Conservation (phyloP, 331 rosid genomes). For the Quercus tomentella region DNA sequence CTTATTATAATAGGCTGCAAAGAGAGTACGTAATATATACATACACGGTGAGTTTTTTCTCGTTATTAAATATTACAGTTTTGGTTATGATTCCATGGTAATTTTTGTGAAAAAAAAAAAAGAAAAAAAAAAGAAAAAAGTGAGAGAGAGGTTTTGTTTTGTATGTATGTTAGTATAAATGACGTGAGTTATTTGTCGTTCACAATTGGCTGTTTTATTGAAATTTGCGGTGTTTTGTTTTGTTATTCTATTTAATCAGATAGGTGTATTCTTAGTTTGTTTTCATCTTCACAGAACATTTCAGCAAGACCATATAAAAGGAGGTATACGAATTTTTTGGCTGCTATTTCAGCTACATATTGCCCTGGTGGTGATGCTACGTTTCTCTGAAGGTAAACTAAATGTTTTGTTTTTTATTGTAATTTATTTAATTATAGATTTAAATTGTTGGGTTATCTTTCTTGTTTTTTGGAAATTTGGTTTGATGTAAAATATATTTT, state of each 20-base stretch:
- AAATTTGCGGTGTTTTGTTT: not conserved
- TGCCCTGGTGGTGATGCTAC: constrained; percentile 3
- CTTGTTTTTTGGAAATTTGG: not conserved
- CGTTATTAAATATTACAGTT: not conserved
- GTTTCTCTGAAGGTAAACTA: not conserved
- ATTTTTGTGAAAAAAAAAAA: not conserved
- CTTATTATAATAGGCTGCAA: not conserved
- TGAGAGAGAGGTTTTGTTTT: not conserved
- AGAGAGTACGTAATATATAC: not conserved
- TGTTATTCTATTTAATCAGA: not conserved
- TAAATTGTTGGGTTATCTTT: not conserved
- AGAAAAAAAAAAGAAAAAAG: too few species aligned
- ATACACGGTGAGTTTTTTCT: constrained; percentile 23
- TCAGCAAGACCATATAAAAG: not conserved
- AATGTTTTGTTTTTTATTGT: not conserved
- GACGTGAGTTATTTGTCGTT: constrained; percentile 23
- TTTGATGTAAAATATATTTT: not conserved
- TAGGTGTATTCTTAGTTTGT: not conserved
- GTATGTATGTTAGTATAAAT: not conserved
- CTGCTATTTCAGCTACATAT: not conserved
- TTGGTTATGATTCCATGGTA: not conserved
- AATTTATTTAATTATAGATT: not conserved
- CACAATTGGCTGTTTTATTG: constrained; percentile 5
- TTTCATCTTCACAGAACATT: not conserved
- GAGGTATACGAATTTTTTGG: not conserved